Base-by-base conservation (phyloP, 2,329 filamentous ascomycete genomes). In the Claviceps fusiformis region DNA sequence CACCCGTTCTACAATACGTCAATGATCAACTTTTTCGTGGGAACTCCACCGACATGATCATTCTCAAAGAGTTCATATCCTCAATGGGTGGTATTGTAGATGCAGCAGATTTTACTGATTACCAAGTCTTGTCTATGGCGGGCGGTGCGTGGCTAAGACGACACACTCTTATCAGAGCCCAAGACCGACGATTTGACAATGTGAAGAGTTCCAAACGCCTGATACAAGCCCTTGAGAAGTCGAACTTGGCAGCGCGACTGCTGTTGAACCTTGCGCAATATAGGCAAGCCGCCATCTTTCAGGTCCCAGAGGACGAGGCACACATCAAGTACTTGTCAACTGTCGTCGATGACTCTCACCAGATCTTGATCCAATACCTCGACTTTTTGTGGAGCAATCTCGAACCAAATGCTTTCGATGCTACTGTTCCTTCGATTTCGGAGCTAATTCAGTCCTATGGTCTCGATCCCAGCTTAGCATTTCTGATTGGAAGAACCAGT, bases 51-150 rank as follows among this genome's bases (percentile, higher is more conserved):
- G 91, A 97, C 67, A 76, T 98, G 39, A 89, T 95, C 59, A 88
- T 98, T 57, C 74, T 98, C 46, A 87, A 93, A 65, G 89, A 97
- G 64, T 80, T 98, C 57, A 86, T 97, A 53, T 83, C 83, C 41
- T 88, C 87, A 2, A 97, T 98, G 93, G 89, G 89, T 19, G 95
- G 95, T 49, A 91, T 98, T 57, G 85, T 92, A 13, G 84, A 91
- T 4, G 86, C 92, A 57, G 80, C 85, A 53, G 89, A 91, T 64
- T 92, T 95, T 64, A 96, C 89, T 35, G 92, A 98, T 61, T 75
- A 84, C 19, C 91, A 96, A 69, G 80, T 95, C 33, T 75, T 88
- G 59, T 90, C 89, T 15, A 90, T 98, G 81, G 89, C 88, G 45
- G 92, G 39, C 58, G 91, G 92, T 15, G 82, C 89, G 53, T 74